These are phyloP conservation scores for Penicillium sp. DNA, from an alignment of 2,329 filamentous ascomycete species.

Conservation along the genomic window DNA sequence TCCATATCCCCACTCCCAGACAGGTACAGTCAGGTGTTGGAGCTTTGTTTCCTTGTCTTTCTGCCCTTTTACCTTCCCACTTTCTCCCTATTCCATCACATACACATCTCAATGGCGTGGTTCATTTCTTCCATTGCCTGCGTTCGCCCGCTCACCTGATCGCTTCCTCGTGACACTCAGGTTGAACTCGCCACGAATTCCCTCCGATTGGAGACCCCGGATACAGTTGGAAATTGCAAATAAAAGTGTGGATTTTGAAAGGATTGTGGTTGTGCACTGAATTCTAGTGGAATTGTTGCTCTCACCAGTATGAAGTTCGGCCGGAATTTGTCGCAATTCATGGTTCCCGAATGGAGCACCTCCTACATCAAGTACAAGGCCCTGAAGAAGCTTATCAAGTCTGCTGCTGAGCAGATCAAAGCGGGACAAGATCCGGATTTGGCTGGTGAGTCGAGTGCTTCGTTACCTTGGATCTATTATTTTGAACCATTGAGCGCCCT, in stretches of 20 bases:
- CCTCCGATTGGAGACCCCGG: neutral
- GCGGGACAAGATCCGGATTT: conserved; percentile 77
- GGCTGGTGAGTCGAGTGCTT: conserved; percentile 67
- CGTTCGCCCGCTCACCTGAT: conserved; percentile 28
- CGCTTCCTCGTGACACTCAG: conserved; percentile 20
- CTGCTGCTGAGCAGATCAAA: conserved; percentile 64
- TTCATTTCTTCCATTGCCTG: conserved; percentile 13
- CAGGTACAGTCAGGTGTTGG: conserved; percentile 19
- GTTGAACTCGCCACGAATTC: conserved; percentile 6
- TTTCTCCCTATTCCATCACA: neutral
- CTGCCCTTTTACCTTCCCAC: neutral
- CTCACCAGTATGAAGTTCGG: conserved; percentile 51
- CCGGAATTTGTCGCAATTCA: conserved; percentile 50
- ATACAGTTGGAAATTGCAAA: neutral
- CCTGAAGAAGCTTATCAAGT: conserved; percentile 91
- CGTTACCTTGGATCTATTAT: neutral
- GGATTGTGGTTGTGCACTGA: neutral
- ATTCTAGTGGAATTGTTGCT: neutral
- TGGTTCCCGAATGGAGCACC: conserved; percentile 52
- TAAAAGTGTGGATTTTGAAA: neutral
- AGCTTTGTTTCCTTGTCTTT: conserved; percentile 8
- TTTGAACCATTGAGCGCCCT: conserved; percentile 13
- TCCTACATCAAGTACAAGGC: conserved; percentile 55
- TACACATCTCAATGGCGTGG: conserved; percentile 19
- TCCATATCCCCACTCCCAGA: conserved; percentile 8